These are phyloP conservation scores for Arabidopsis thaliana DNA, from an alignment of 345 rosid genomes.

Conservation along the genomic window TAIR10.1 NC_003075.7:17137001-17137500, in stretches of 20 bases:
- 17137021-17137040: no score
- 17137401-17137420: slow-evolving; percentile 6
- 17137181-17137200: not conserved
- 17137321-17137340: not conserved
- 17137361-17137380: not conserved
- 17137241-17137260: not conserved
- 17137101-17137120: no score
- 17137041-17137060: no score
- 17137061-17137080: no score
- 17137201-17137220: not conserved
- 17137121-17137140: no score
- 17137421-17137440: not conserved
- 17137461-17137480: slow-evolving; percentile 27
- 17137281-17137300: no score
- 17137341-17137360: not conserved
- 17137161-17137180: no score
- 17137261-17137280: no score
- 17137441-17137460: slow-evolving; percentile 23
- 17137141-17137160: no score
- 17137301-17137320: not conserved
- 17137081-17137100: no score
- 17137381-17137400: slow-evolving; percentile 35
- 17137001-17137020: no score
- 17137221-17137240: not conserved
- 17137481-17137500: slow-evolving; percentile 20